These are phyloP conservation scores for Fusarium scirpi DNA, from an alignment of 2,329 filamentous ascomycete species.

Conservation along the genomic window DNA sequence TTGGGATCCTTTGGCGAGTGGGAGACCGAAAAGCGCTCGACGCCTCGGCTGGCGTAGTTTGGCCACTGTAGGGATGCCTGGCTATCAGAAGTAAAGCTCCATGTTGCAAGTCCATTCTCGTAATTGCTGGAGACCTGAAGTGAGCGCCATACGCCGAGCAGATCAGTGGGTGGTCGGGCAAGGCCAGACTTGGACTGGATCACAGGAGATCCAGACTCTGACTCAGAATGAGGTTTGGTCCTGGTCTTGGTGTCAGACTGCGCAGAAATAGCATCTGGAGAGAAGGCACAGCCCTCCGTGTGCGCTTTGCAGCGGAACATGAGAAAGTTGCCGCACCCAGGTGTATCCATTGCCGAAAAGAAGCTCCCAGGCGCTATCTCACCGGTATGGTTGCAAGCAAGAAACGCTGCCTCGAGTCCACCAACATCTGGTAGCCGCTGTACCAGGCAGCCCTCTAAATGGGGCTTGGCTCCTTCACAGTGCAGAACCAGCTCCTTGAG, in stretches of 20 bases:
- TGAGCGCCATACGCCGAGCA: background rate
- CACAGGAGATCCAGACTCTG: background rate
- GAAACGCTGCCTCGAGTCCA: background rate
- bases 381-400: conserved; percentile 3
- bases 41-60: background rate
- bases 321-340: conserved; percentile 1
- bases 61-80: conserved; percentile 2
- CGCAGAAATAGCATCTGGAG: background rate
- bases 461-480: background rate
- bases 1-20: background rate
- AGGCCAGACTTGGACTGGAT: background rate
- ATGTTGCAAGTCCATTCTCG: conserved; percentile 1
- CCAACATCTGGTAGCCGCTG: conserved; percentile 1
- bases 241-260: background rate
- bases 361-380: background rate
- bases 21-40: background rate
- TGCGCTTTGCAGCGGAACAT: conserved; percentile 4
- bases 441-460: background rate
- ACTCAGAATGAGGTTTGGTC: background rate
- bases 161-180: background rate
- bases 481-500: background rate
- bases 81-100: conserved; percentile 2
- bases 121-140: background rate
- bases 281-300: background rate
- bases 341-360: conserved; percentile 8